Evolutionary conservation across 768 basidiomycete species (phyloP).

Genomic region (Collybia mongolica): DNA sequence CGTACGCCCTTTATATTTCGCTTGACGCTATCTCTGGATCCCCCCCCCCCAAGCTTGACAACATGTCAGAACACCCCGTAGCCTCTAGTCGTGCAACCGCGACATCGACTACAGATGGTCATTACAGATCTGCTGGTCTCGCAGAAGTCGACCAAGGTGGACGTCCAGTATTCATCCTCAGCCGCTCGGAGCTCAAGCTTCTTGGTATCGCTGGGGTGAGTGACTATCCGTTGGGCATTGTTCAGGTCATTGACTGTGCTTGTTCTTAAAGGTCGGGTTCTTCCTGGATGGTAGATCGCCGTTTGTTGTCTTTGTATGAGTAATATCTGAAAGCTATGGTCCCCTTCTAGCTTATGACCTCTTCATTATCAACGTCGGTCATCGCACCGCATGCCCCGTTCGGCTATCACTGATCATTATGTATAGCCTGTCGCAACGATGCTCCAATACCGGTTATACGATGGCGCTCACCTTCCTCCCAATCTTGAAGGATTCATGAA

Average conservation of each 20-base stretch:
- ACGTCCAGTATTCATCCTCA: slow-evolving; percentile 26
- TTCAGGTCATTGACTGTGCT: background rate
- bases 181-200: slow-evolving; percentile 52
- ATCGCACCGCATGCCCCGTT: background rate
- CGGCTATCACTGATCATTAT: background rate
- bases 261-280: slow-evolving; percentile 52
- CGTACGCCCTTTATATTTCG: background rate
- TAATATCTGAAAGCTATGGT: background rate
- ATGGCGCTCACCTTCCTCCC: slow-evolving; percentile 45
- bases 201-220: slow-evolving; percentile 61
- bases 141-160: slow-evolving; percentile 26
- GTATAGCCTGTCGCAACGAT: slow-evolving; percentile 62
- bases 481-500: slow-evolving; percentile 62
- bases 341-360: slow-evolving; percentile 62
- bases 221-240: slow-evolving; percentile 5
- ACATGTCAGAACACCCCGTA: slow-evolving; percentile 6
- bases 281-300: slow-evolving; percentile 60
- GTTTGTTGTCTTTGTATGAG: background rate
- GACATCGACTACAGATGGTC: background rate
- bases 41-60: too few relatives aligned
- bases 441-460: slow-evolving; percentile 65
- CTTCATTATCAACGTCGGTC: slow-evolving; percentile 65
- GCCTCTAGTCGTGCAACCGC: slow-evolving; percentile 2
- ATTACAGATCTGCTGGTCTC: slow-evolving; percentile 13
- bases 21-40: too few relatives aligned